Base-by-base conservation (phyloP, 345 rosid genomes). In the Lumnitzera littorea region DNA sequence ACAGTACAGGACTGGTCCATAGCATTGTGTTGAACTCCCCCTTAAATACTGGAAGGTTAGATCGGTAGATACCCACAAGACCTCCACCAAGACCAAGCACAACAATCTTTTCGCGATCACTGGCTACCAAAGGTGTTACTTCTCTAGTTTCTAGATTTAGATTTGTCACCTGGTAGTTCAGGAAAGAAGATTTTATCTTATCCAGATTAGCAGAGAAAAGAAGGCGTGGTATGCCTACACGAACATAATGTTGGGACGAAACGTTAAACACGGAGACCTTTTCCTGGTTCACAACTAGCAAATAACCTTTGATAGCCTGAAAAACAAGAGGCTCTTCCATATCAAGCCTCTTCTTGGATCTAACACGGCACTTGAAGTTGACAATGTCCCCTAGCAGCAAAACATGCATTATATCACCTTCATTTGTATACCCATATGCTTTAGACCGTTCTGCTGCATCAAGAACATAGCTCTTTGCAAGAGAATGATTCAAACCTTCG, bases 321-420 rank as follows among this genome's bases (percentile, higher is more conserved):
- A 94, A 67, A 15, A 82, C 87, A 3, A 88, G 72, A 17, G 91
- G 95, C 72, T 74, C 86, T n/a, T 71, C 78, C 62, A 82, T 65
- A 60, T 87, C 91, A 12, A 80, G 50, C 76, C 79, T 94, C 64
- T 71, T 90, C 77, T 84, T 90, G 27, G 85, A 87, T 67, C 99
- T 78, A 17, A 94, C 91, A 80, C 91, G 77, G 75, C 99, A 94
- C 67, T 90, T 94, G 74, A 90, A 94, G 76, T 86, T 94, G 85
- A 79, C 72, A 3, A 86, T 64, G 71, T 94, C 97, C 12, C 97
- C 97, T 14, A 90, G 75, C 59, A 94, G 74, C 60, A 84, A 51
- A 4, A 94, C 79, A 51, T 94, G 91, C 61, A 90, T 83, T 74
- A 94, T 52, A 71, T 90, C 90, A 20, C 99, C 96, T 11, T 84